phyloP scores from a whole-genome alignment of 192 early-diverging fungal genomes.

The Backusella tuberculispora region DNA sequence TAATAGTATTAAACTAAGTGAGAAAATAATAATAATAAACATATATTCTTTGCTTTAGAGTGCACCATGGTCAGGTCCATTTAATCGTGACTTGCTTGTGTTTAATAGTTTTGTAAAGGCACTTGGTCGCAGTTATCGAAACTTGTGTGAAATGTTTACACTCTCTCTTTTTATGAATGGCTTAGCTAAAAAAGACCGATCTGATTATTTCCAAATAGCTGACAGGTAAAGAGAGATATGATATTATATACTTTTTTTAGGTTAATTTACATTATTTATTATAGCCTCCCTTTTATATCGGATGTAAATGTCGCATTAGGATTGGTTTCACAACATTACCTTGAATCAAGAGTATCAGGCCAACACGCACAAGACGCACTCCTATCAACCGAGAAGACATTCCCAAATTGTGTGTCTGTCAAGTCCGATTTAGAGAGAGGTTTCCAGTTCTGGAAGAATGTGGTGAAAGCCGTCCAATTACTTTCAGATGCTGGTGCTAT shows the following conservation, averaged over 20 bases:
- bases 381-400: slow-evolving; percentile 44
- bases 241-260: neutral
- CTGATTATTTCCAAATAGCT: slow-evolving; percentile 53
- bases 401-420: slow-evolving; percentile 44
- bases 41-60: slow-evolving; percentile 37
- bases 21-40: too few species aligned
- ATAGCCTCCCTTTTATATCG: slow-evolving; percentile 54
- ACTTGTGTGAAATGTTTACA: slow-evolving; percentile 60
- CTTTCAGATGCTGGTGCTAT: slow-evolving; percentile 29
- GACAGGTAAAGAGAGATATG: slow-evolving; percentile 29
- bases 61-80: slow-evolving; percentile 56
- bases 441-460: slow-evolving; percentile 53
- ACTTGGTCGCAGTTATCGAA: slow-evolving; percentile 61
- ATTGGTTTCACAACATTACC: slow-evolving; percentile 53
- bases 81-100: slow-evolving; percentile 71
- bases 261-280: slow-evolving; percentile 4
- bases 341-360: slow-evolving; percentile 45
- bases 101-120: slow-evolving; percentile 75
- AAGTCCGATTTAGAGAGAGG: slow-evolving; percentile 53
- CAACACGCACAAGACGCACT: slow-evolving; percentile 34
- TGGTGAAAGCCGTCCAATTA: slow-evolving; percentile 26
- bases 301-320: slow-evolving; percentile 59
- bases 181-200: slow-evolving; percentile 48
- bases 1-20: neutral
- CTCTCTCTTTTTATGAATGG: slow-evolving; percentile 58